These are phyloP conservation scores for Hericium erinaceus DNA, from an alignment of 768 basidiomycete genomes.

Conservation along the genomic window DNA sequence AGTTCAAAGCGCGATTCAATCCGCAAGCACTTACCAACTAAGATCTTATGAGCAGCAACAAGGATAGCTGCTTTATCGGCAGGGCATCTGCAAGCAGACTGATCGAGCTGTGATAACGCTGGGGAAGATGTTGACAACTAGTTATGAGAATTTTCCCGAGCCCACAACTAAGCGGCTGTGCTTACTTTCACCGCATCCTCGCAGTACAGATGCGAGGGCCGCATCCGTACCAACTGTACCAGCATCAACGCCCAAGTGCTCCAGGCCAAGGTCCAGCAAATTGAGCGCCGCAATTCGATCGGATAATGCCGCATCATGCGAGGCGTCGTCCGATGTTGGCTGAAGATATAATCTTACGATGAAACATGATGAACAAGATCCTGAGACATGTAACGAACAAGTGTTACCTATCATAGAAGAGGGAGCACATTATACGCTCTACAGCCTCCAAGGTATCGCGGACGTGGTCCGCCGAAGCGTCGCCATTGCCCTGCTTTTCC, in stretches of 20 bases:
- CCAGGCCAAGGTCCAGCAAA: constrained; percentile 78
- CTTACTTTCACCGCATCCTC: constrained; percentile 67
- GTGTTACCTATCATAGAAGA: constrained; percentile 76
- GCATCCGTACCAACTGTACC: constrained; percentile 41
- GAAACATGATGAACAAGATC: neutral
- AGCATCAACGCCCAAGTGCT: constrained; percentile 84
- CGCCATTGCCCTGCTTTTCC: constrained; percentile 12
- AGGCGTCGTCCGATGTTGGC: constrained; percentile 61
- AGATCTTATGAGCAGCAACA: constrained; percentile 74
- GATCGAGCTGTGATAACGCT: constrained; percentile 48
- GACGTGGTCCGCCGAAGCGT: constrained; percentile 28
- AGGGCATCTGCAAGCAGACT: constrained; percentile 43
- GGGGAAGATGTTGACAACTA: neutral
- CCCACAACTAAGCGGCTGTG: neutral
- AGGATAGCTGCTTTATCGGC: constrained; percentile 73
- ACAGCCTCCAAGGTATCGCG: constrained; percentile 60
- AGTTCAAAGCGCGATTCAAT: neutral
- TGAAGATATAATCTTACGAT: constrained; percentile 65
- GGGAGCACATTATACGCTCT: constrained; percentile 58
- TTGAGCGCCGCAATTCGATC: constrained; percentile 87
- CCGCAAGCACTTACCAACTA: constrained; percentile 56
- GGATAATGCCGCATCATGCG: constrained; percentile 85
- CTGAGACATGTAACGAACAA: too few species aligned
- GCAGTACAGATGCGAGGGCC: constrained; percentile 44
- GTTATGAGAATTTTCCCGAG: constrained; percentile 7